These are phyloP conservation scores for Camellia oleifera DNA, from an alignment of 179 eudicot genomes.

Conservation along the genomic window DNA sequence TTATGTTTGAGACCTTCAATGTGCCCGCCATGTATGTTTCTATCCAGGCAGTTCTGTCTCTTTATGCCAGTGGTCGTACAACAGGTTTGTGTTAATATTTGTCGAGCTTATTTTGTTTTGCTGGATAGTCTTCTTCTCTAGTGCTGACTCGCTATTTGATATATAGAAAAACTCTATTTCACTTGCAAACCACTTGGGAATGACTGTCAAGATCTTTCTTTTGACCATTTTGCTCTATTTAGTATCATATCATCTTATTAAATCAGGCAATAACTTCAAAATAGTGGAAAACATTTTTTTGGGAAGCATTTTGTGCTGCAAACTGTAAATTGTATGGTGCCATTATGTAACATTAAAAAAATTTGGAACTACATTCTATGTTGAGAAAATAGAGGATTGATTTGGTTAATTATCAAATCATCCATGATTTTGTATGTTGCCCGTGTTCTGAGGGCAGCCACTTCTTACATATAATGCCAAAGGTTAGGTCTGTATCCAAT, in stretches of 20 bases:
- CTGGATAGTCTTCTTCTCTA: not conserved
- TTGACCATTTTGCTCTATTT: not conserved
- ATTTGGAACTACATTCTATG: not conserved
- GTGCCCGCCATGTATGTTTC: constrained; percentile 6
- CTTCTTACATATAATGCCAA: not conserved
- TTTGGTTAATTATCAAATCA: not conserved
- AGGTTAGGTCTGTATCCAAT: not conserved
- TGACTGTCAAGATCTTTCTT: not conserved
- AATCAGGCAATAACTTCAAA: not conserved
- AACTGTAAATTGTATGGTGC: not conserved
- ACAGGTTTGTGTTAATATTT: not conserved
- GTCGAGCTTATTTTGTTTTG: not conserved
- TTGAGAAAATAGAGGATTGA: not conserved
- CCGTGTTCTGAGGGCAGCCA: not conserved
- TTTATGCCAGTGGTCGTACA: constrained; percentile 11
- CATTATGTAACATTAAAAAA: not conserved
- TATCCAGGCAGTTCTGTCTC: constrained; percentile 12
- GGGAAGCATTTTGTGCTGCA: not conserved
- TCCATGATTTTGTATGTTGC: not conserved
- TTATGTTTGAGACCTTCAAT: constrained; percentile 18
- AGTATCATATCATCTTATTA: not conserved
- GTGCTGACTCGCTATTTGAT: not conserved
- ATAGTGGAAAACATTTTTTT: not conserved
- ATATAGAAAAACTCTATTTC: not conserved
- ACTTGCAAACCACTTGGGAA: not conserved